Evolutionary conservation across 306 rosid species (phyloP).

Genomic region (Carpinus viminea): DNA sequence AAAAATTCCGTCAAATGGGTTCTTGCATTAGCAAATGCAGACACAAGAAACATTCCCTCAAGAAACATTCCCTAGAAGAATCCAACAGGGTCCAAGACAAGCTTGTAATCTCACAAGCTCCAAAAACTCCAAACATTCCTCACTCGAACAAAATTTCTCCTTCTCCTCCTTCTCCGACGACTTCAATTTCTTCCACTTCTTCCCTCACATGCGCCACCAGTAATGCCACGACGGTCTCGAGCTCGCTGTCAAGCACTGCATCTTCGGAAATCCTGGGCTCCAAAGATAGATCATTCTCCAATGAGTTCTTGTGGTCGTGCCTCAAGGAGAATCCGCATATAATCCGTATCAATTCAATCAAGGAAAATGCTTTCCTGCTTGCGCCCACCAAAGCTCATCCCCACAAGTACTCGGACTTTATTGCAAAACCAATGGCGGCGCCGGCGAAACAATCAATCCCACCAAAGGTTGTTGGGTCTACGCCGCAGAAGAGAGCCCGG

Average conservation of each 20-base stretch:
- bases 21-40: constrained; percentile 92
- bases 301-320: constrained; percentile 62
- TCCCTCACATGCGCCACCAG: constrained; percentile 30
- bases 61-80: constrained; percentile 17
- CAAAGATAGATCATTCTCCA: constrained; percentile 66
- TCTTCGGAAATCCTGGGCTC: constrained; percentile 43
- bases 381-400: too few species aligned
- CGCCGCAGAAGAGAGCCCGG: constrained; percentile 63
- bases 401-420: too few species aligned
- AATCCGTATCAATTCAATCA: constrained; percentile 58
- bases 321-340: constrained; percentile 73
- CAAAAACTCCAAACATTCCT: constrained; percentile 17
- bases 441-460: constrained; percentile 17
- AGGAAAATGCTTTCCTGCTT: constrained; percentile 30
- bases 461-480: constrained; percentile 18
- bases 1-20: constrained; percentile 54
- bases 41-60: constrained; percentile 52
- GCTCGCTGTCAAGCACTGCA: constrained; percentile 43
- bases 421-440: neutral
- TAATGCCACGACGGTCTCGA: constrained; percentile 37
- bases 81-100: constrained; percentile 38
- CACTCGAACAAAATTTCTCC: constrained; percentile 48
- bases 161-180: constrained; percentile 60
- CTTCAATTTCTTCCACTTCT: constrained; percentile 52
- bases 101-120: constrained; percentile 50